A percentile compares a stretch with the other conserved stretches of the same genome.
Evolutionary conservation across 768 basidiomycete genomes (phyloP).

Genomic region (Xerocomellus intermedius): DNA sequence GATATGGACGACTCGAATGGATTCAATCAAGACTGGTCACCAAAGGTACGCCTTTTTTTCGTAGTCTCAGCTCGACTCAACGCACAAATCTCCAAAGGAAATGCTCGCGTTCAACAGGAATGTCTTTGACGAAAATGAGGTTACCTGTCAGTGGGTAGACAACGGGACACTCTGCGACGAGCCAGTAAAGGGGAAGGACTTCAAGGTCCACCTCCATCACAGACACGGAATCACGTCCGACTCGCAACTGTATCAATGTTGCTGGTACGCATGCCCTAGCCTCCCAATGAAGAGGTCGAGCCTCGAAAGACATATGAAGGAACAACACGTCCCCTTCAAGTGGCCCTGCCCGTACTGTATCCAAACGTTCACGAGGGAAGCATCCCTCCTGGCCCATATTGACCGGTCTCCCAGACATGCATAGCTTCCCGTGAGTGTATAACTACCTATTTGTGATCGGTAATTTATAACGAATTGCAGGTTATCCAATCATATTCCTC

Average conservation of each 20-base stretch:
- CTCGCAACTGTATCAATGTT: neutral
- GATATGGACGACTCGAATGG: neutral
- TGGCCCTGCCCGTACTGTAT: constrained; percentile 12
- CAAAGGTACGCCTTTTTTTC: neutral
- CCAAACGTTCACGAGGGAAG: constrained; percentile 3
- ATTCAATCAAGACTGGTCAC: neutral
- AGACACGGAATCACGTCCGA: constrained; percentile 3
- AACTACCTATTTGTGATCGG: neutral
- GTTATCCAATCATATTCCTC: neutral
- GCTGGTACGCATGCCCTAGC: constrained; percentile 3
- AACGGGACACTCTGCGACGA: neutral
- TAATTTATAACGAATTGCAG: neutral
- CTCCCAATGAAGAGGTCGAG: constrained; percentile 2
- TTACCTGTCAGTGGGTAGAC: constrained; percentile 6
- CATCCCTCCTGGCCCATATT: neutral
- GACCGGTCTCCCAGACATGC: neutral
- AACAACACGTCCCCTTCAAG: constrained; percentile 8
- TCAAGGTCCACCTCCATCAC: constrained; percentile 3
- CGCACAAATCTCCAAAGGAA: neutral
- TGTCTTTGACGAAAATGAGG: neutral
- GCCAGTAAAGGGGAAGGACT: neutral
- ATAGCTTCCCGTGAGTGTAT: neutral
- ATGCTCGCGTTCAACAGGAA: constrained; percentile 1
- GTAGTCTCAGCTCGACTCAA: neutral
- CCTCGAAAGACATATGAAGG: constrained; percentile 10